These are phyloP conservation scores for Paracoccidioides brasiliensis DNA, from an alignment of 2,329 filamentous ascomycete genomes.

Conservation along the genomic window DNA sequence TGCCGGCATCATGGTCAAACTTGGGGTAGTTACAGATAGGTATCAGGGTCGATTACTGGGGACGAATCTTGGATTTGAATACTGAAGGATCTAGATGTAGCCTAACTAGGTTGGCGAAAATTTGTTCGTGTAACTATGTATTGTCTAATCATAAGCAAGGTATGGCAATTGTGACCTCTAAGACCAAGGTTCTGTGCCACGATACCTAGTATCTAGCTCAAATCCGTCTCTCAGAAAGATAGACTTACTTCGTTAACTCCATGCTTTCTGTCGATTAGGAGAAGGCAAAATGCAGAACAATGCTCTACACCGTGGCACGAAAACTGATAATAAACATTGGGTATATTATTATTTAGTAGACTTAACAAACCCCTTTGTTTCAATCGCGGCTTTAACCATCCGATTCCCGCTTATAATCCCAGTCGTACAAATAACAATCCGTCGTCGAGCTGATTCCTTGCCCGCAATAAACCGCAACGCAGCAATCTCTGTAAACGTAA, in stretches of 20 bases:
- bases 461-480: conserved; percentile 80
- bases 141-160: not conserved
- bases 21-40: conserved; percentile 69
- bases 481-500: conserved; percentile 92
- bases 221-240: too few species aligned
- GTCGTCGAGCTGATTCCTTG: conserved; percentile 66
- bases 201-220: too few species aligned
- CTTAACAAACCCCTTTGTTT: conserved; percentile 46
- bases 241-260: too few species aligned
- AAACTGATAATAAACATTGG: not conserved
- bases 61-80: conserved; percentile 40
- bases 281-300: not conserved
- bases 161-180: too few species aligned
- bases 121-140: not conserved
- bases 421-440: conserved; percentile 85
- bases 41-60: conserved; percentile 68
- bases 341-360: not conserved
- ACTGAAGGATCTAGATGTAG: conserved; percentile 13
- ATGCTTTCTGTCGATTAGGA: too few species aligned
- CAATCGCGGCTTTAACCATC: conserved; percentile 76
- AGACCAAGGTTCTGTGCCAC: too few species aligned
- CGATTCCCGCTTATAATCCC: conserved; percentile 78
- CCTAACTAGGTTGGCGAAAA: not conserved
- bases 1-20: conserved; percentile 65
- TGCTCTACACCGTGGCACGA: not conserved